Evolutionary conservation across 352 stramenopile species (phyloP).

Genomic region (Globisporangium uncinulatum): DNA sequence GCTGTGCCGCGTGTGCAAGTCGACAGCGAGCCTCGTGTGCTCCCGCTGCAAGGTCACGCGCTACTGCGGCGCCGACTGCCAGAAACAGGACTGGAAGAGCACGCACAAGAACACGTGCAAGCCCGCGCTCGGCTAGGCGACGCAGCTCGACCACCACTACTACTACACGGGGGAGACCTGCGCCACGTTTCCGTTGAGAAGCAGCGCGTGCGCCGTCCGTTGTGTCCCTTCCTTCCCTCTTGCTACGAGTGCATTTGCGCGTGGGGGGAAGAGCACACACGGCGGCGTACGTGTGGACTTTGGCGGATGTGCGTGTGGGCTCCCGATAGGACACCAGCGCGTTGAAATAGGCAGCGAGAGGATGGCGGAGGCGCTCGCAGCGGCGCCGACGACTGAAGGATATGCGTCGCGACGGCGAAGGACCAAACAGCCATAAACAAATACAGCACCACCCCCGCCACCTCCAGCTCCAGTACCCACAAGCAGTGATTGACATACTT

Average conservation of each 20-base stretch:
- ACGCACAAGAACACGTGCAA: constrained; percentile 86
- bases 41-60: constrained; percentile 83
- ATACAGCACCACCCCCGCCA: background rate
- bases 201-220: too few relatives aligned
- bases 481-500: too few relatives aligned
- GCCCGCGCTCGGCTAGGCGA: constrained; percentile 23
- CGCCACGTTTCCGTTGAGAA: too few relatives aligned
- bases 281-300: background rate
- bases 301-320: background rate
- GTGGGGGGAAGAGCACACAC: background rate
- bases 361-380: background rate
- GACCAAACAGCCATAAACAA: background rate
- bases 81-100: constrained; percentile 87
- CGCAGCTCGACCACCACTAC: background rate
- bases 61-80: constrained; percentile 84
- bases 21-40: constrained; percentile 70
- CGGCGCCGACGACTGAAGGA: constrained; percentile 1
- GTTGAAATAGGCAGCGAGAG: constrained; percentile 10
- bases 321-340: constrained; percentile 10
- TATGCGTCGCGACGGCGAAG: background rate
- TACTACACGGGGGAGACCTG: too few relatives aligned
- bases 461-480: too few relatives aligned
- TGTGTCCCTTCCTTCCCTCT: too few relatives aligned
- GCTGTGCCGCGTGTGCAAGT: constrained; percentile 78
- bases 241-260: too few relatives aligned